Evolutionary conservation across 805 yeast genomes (phyloP).

Genomic region (Pichia nanzhaoensis): DNA sequence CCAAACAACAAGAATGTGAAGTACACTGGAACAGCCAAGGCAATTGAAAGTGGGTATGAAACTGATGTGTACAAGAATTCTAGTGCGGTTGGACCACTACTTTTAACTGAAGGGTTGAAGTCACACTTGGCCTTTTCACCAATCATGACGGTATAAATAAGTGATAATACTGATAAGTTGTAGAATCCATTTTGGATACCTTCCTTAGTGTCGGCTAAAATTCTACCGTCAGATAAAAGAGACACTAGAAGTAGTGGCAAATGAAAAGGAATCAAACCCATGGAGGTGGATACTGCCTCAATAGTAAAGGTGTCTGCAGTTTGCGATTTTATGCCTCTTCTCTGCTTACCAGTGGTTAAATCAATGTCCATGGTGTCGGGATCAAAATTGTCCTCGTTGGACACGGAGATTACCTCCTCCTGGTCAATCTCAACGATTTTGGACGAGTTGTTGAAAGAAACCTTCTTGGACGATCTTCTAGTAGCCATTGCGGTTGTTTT

Average conservation of each 20-base stretch:
- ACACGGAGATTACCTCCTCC: conserved; percentile 1
- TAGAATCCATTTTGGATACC: conserved; percentile 13
- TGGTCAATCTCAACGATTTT: conserved; percentile 11
- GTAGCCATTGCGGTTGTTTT: conserved; percentile 2
- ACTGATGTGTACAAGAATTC: conserved; percentile 14
- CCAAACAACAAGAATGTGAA: conserved; percentile 23
- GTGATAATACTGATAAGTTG: conserved; percentile 7
- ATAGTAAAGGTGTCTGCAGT: background rate
- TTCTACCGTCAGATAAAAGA: conserved; percentile 28
- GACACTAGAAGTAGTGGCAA: conserved; percentile 20
- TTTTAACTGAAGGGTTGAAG: conserved; percentile 9
- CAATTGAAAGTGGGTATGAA: conserved; percentile 12
- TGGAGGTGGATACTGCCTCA: conserved; percentile 11
- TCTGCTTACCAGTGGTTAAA: conserved; percentile 14
- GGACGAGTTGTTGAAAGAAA: conserved; percentile 11
- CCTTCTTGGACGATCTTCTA: conserved; percentile 11
- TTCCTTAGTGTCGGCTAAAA: conserved; percentile 24
- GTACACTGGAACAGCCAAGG: conserved; percentile 24
- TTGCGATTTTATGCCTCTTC: background rate
- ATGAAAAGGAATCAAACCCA: conserved; percentile 29
- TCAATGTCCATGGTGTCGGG: conserved; percentile 14
- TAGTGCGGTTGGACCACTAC: conserved; percentile 15
- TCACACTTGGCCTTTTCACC: conserved; percentile 26
- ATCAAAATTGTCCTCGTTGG: conserved; percentile 10
- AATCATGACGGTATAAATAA: conserved; percentile 13